Conservation (phyloP, 1,284 basidiomycete genomes). For the Agroathelia rolfsii region DNA sequence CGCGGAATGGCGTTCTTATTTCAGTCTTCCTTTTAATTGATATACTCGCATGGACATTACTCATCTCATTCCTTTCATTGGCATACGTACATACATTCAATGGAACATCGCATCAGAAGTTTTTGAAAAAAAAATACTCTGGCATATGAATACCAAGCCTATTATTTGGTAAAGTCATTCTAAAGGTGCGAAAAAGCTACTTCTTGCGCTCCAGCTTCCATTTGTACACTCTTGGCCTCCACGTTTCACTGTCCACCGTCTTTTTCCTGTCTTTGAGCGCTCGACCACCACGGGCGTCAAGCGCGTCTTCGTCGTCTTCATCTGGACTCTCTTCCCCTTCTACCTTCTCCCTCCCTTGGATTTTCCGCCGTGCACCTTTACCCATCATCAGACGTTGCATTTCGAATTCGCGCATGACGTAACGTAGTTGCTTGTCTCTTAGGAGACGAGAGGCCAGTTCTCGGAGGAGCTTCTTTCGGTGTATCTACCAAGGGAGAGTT, state of each 20-base stretch:
- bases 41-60: no score
- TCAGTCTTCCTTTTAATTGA: no score
- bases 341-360: slow-evolving; percentile 46
- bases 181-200: slow-evolving; percentile 19
- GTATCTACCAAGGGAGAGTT: slow-evolving; percentile 22
- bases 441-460: slow-evolving; percentile 71
- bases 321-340: slow-evolving; percentile 30
- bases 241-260: slow-evolving; percentile 46
- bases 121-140: no score
- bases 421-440: slow-evolving; percentile 66
- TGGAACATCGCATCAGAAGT: no score
- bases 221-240: slow-evolving; percentile 70
- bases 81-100: no score
- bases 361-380: slow-evolving; percentile 65
- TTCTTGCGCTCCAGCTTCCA: slow-evolving; percentile 68
- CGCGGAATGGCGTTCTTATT: no score
- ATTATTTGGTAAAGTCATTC: no score
- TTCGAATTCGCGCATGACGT: slow-evolving; percentile 73
- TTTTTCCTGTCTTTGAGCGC: slow-evolving; percentile 28
- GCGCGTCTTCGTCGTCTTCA: slow-evolving; percentile 42
- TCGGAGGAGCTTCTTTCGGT: slow-evolving; percentile 56
- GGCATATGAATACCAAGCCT: no score
- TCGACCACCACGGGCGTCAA: slow-evolving; percentile 26
- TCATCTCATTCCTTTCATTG: no score
- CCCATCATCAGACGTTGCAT: slow-evolving; percentile 78